These are phyloP conservation scores for Colletotrichum incanum DNA, from an alignment of 2,329 filamentous ascomycete species.

Conservation along the genomic window DNA sequence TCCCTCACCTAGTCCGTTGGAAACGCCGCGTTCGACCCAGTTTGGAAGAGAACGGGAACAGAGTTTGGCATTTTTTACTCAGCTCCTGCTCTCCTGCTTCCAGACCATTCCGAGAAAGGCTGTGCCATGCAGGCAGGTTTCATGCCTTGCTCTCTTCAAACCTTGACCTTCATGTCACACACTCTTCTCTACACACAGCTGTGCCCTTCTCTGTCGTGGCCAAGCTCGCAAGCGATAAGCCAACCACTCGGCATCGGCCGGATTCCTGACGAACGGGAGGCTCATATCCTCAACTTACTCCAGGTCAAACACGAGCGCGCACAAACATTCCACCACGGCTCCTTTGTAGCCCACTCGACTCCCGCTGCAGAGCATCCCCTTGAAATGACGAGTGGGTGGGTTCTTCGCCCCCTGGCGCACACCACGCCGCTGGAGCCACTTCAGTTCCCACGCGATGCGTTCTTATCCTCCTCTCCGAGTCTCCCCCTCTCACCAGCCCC, in stretches of 20 bases:
- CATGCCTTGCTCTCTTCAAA: background rate
- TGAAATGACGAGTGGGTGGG: background rate
- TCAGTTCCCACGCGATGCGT: background rate
- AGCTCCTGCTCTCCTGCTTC: background rate
- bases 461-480: background rate
- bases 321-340: background rate
- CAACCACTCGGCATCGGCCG: background rate
- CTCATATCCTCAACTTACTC: background rate
- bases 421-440: slow-evolving; percentile 7
- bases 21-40: background rate
- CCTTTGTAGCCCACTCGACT: no score
- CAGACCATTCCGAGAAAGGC: background rate
- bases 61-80: background rate
- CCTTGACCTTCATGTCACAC: background rate
- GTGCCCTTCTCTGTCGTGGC: background rate
- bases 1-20: background rate
- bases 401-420: background rate
- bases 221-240: background rate
- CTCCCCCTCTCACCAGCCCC: slow-evolving; percentile 8
- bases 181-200: background rate
- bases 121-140: slow-evolving; percentile 2
- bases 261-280: slow-evolving; percentile 6
- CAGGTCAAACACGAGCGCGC: slow-evolving; percentile 1
- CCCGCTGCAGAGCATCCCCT: background rate
- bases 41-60: background rate